These are phyloP conservation scores for Dactylorhiza incarnata DNA, from an alignment of 106 monocot genomes.

Conservation along the genomic window DNA sequence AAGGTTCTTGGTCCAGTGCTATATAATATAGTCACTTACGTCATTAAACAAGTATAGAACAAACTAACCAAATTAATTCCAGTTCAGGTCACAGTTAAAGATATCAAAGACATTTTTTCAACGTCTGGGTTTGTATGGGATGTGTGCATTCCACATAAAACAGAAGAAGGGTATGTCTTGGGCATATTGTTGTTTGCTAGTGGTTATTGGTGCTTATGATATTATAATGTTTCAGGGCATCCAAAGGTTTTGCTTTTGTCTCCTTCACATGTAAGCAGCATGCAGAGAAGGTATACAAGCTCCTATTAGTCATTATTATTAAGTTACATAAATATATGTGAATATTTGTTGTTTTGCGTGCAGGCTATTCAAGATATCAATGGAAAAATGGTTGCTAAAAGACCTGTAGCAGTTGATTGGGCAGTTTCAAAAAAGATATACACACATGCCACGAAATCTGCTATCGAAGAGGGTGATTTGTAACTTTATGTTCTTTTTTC, in stretches of 20 bases:
- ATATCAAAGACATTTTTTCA: conserved; percentile 62
- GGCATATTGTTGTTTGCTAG: not conserved
- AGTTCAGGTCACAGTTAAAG: conserved; percentile 62
- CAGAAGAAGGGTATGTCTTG: conserved; percentile 63
- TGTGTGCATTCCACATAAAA: conserved; percentile 62
- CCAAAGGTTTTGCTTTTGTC: conserved; percentile 96
- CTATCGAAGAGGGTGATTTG: conserved; percentile 43
- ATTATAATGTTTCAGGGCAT: conserved; percentile 40
- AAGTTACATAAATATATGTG: not conserved
- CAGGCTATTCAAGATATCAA: conserved; percentile 85
- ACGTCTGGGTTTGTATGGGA: conserved; percentile 88
- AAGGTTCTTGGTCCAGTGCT: conserved; percentile 41
- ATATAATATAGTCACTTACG: not conserved
- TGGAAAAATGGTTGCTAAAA: conserved; percentile 55
- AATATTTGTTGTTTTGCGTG: conserved; percentile 7
- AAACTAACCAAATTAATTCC: not conserved
- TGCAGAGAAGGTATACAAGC: conserved; percentile 67
- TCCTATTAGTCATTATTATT: conserved; percentile 13
- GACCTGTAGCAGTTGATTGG: conserved; percentile 96
- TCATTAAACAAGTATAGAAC: not conserved
- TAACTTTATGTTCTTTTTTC: not conserved
- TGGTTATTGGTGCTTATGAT: not conserved
- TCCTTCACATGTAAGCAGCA: conserved; percentile 88
- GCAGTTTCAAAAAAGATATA: conserved; percentile 83
- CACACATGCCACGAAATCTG: conserved; percentile 36